Conservation (phyloP, 2,329 filamentous ascomycete genomes). For the Nectriaceae sp. region DNA sequence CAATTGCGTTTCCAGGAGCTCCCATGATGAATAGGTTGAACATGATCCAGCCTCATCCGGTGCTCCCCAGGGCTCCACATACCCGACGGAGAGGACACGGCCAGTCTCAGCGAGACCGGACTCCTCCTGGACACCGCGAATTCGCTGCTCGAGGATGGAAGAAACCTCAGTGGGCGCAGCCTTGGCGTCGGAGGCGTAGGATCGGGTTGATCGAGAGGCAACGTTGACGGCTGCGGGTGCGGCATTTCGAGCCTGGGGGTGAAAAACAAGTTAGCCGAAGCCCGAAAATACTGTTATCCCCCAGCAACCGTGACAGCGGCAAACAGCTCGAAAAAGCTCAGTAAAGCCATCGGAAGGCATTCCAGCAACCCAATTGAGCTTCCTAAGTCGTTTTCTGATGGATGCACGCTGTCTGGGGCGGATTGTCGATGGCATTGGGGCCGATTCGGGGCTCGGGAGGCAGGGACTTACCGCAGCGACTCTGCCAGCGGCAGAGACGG, state of each 20-base stretch:
- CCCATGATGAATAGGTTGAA: constrained; percentile 10
- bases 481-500: constrained; percentile 89
- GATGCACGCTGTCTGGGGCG: constrained; percentile 37
- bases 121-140: constrained; percentile 98
- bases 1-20: constrained; percentile 17
- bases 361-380: constrained; percentile 40
- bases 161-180: constrained; percentile 97
- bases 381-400: constrained; percentile 31
- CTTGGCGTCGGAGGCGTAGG: constrained; percentile 92
- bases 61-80: constrained; percentile 52
- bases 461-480: constrained; percentile 85
- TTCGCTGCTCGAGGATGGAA: constrained; percentile 98
- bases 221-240: constrained; percentile 76
- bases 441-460: constrained; percentile 41
- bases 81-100: constrained; percentile 98
- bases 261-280: constrained; percentile 58
- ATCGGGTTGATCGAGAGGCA: constrained; percentile 71
- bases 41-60: constrained; percentile 15
- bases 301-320: constrained; percentile 27
- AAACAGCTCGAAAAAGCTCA: constrained; percentile 39
- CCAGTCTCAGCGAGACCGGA: constrained; percentile 95
- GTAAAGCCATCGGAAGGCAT: constrained; percentile 12
- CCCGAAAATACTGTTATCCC: constrained; percentile 42
- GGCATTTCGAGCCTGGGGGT: constrained; percentile 78
- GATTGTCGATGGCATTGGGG: constrained; percentile 48